Base-by-base conservation (phyloP, 768 basidiomycete species). In the Mycena belliarum region DNA sequence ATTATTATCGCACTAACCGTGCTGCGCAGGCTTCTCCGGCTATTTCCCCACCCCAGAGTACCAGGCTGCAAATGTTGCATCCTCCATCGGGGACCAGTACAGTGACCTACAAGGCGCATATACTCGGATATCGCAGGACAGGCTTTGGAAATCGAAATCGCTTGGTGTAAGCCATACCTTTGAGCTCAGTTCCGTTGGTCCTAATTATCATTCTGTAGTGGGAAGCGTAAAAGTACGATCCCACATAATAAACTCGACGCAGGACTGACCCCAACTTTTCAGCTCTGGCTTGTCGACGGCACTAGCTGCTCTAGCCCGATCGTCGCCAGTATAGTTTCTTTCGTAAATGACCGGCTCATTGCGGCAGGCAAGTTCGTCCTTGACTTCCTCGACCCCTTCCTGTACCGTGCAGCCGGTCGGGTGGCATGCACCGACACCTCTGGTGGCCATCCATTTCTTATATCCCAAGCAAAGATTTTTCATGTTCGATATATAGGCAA, bases 231-330 rank as follows among this genome's bases (percentile, higher is more conserved):
- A 12, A n/a, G n/a, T 51, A 26, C 37, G 26, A 40, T 21, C 37
- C 20, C 20, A 38, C 18, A 10, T 38, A n/a, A n/a, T n/a, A 14
- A 7, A 32, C 14, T 32, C 32, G 6, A 32, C 8, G 32, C 32
- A 14, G 14, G 32, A n/a, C 49, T 38, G 35, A 50, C 33, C 8
- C 1, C 21, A 2, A 11, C 18, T 35, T 23, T 23, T 8, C 35
- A 49, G 48, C 24, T 49, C 33, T 35, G 35, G 48, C 46, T 57
- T 6, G 65, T 74, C 29, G 67, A 52, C 2, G 82, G 82, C 38
- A 82, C 81, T 5, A 80, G 79, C 18, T 73, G 73, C 5, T n/a
- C 79, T 0, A 45, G 73, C 11, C 81, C 81, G 0, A 73, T 78
- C 2, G 76, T 83, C 52, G 73, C 79, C 0, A 70, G 71, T 43